A percentile compares a stretch with the other conserved stretches of the same genome.
These are phyloP conservation scores for Trypanosoma lewisi DNA, from an alignment of 208 protist species.

Conservation along the genomic window DNA sequence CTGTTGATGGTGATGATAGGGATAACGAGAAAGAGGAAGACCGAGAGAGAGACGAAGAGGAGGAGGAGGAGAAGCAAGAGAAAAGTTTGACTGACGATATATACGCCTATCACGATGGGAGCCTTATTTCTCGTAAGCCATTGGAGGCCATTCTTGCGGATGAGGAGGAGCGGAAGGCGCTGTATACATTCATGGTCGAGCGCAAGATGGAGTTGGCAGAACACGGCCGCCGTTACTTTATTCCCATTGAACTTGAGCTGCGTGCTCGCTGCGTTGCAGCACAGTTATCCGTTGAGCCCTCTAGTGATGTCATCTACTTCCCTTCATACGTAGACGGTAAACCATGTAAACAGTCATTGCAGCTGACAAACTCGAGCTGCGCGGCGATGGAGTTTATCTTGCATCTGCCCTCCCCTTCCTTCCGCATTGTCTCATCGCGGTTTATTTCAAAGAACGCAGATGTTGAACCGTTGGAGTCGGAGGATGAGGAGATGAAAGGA, in stretches of 20 bases:
- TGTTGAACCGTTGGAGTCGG: conserved; percentile 30
- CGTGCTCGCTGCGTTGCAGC: conserved; percentile 72
- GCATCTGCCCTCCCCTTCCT: conserved; percentile 27
- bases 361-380: conserved; percentile 77
- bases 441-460: conserved; percentile 41
- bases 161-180: conserved; percentile 59
- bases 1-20: too few species aligned
- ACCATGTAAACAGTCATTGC: conserved; percentile 56
- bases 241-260: conserved; percentile 76
- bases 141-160: conserved; percentile 56
- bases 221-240: conserved; percentile 63
- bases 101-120: background rate
- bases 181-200: conserved; percentile 52
- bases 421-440: conserved; percentile 20
- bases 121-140: conserved; percentile 22
- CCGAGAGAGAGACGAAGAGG: too few species aligned
- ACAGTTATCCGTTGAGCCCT: conserved; percentile 70
- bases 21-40: too few species aligned
- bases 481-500: conserved; percentile 35
- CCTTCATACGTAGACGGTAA: conserved; percentile 29
- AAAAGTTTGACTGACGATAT: conserved; percentile 1
- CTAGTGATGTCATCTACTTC: conserved; percentile 47
- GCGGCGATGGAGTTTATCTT: conserved; percentile 69
- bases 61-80: conserved; percentile 11
- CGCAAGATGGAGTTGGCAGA: conserved; percentile 45